Percentiles rank a stretch among this genome's conserved stretches.
Evolutionary conservation across 345 rosid genomes (phyloP).

Genomic region (Gossypium ekmanianum): DNA sequence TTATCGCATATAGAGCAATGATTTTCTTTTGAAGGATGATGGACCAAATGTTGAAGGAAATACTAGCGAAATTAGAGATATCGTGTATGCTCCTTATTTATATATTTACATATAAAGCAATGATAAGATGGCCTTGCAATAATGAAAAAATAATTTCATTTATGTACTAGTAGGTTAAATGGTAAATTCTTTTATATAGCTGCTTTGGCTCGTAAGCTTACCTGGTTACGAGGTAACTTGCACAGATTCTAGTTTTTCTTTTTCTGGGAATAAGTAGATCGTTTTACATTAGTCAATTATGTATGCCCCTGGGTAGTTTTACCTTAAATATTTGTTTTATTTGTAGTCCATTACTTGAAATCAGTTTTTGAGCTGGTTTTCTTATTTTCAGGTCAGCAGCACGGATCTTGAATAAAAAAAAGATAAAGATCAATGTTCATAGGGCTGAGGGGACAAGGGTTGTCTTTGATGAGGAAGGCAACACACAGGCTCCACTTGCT

Average conservation of each 20-base stretch:
- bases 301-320: neutral
- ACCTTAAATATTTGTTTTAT: neutral
- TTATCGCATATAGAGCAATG: conserved; percentile 46
- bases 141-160: neutral
- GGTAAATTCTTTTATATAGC: neutral
- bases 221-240: neutral
- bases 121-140: neutral
- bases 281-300: neutral
- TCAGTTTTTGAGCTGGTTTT: conserved; percentile 9
- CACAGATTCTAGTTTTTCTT: neutral
- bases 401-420: conserved; percentile 71
- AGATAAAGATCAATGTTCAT: conserved; percentile 75
- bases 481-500: conserved; percentile 74
- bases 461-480: conserved; percentile 41
- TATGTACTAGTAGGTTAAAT: neutral
- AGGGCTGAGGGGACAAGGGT: conserved; percentile 61
- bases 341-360: neutral
- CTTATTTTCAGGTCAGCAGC: conserved; percentile 53
- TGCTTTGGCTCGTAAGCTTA: neutral
- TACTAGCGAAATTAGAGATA: conserved; percentile 31
- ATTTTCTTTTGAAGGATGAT: conserved; percentile 37
- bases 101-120: neutral
- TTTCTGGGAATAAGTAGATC: neutral
- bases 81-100: conserved; percentile 41
- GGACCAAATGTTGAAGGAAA: conserved; percentile 31